Base-by-base conservation (phyloP, 306 rosid species). In the Dicorynia guianensis region DNA sequence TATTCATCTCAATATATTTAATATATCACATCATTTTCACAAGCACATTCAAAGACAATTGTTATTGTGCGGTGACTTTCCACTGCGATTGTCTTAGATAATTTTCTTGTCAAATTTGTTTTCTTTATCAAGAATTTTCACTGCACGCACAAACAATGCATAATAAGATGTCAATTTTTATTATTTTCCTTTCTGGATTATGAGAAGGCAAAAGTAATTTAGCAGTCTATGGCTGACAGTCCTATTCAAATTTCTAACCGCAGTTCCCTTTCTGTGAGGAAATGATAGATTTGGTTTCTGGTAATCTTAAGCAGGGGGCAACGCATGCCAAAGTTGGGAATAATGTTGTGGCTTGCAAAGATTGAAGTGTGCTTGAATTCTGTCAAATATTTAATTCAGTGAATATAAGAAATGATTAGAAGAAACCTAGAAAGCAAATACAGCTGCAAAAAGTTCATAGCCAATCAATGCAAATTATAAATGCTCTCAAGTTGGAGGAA, bases 351-450 rank as follows among this genome's bases (percentile, higher is more conserved):
- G 64, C 30, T 20, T 65, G 76, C 79, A 52, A 30, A 48, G 49
- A 44, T 4, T 43, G 71, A 55, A 34, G 81, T 65, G 46, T 58
- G 81, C 69, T 46, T 33, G 76, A 68, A 42, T 47, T 69, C 72
- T 67, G 56, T 66, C 44, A 42, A 25, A 69, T 19, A 47, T 13
- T 52, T 48, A 58, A 58, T 42, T 4, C 19, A 69, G 53, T 44
- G 30, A 35, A 69, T 49, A 35, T 56, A 40, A 49, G 12, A 58
- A 74, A 42, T 69, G 67, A 56, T 63, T 4, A 52, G 62, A 69
- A 50, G 20, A 70, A 63, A 55, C 58, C 8, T 25, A 59, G 54
- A 63, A 25, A 55, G 35, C n/a, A 18, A 33, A 61, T 44, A 75
- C 18, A 60, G 35, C 65, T 64, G 67, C 39, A 55, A 42, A 57